These are phyloP conservation scores for Lachnellula cervina DNA, from an alignment of 2,329 filamentous ascomycete species.

Conservation along the genomic window DNA sequence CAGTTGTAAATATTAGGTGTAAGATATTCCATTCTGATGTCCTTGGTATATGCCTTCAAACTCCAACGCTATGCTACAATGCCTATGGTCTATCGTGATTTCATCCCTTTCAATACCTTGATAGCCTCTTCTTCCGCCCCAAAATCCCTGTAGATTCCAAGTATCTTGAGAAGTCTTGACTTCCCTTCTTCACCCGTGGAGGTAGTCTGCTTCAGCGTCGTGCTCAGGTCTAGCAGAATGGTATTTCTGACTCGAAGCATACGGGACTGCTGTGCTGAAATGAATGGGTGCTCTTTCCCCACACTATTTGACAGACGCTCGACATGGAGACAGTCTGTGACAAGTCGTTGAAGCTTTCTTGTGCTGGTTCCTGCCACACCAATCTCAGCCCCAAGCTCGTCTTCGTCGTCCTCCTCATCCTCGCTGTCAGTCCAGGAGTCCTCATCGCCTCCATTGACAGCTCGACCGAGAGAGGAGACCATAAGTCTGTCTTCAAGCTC, in stretches of 20 bases:
- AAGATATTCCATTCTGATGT: slow-evolving; percentile 30
- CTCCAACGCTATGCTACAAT: slow-evolving; percentile 43
- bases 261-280: slow-evolving; percentile 51
- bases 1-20: slow-evolving; percentile 36
- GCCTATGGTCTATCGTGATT: slow-evolving; percentile 17
- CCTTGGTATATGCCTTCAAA: slow-evolving; percentile 32
- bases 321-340: slow-evolving; percentile 53
- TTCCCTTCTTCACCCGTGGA: slow-evolving; percentile 35
- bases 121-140: slow-evolving; percentile 56
- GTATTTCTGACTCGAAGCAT: slow-evolving; percentile 56
- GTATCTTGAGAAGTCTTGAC: slow-evolving; percentile 46
- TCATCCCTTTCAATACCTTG: slow-evolving; percentile 38
- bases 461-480: slow-evolving; percentile 37
- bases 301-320: slow-evolving; percentile 46
- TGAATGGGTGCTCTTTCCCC: slow-evolving; percentile 57
- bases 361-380: slow-evolving; percentile 30
- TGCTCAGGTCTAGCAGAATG: slow-evolving; percentile 59
- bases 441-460: slow-evolving; percentile 25
- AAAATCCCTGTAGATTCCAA: slow-evolving; percentile 57
- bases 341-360: slow-evolving; percentile 46
- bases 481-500: slow-evolving; percentile 61
- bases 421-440: slow-evolving; percentile 35
- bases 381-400: slow-evolving; percentile 18
- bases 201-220: slow-evolving; percentile 54
- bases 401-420: slow-evolving; percentile 35